Base-by-base conservation (phyloP, 139 green algal species). In the Eudorina sp. region DNA sequence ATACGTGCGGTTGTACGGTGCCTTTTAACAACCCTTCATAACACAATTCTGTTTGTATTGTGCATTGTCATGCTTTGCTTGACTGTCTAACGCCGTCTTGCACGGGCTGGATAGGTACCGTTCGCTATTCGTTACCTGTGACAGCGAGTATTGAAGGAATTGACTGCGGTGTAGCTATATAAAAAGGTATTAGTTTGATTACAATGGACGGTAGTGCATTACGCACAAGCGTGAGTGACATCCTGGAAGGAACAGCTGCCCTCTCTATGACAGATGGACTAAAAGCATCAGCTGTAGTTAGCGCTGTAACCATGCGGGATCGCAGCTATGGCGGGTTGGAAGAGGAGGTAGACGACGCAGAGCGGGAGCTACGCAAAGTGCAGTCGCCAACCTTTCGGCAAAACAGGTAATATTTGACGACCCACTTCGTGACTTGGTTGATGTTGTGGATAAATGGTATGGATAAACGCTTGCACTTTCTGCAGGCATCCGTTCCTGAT, bases 401-500 rank as follows among this genome's bases (percentile, higher is more conserved):
- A 53, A 84, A 84, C 53, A 84, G 77, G 77, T 84, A 23, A 34
- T 68, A 34, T 55, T 55, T 55, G 48, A 9, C 48, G 48, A 55
- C 13, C 48, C 9, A 13, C 13, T 55, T 21, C 13, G 48, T 21
- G 9, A 55, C 9, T 55, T 55, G 48, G 11, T 55, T 55, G 11
- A 13, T 55, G 48, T 55, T 66, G 55, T 66, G 7, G 7, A 5
- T 5, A 66, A 66, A 66, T 25, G 29, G 7, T 66, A 66, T 23
- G 55, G 55, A 66, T 66, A 11, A 66, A 7, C 55, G 29, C 29
- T 66, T 66, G 55, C 23, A 11, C 55, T 66, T 36, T 55, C 2
- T 68, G 48, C 58, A 84, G 88, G 81, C 88, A 92, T 29, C 87
- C 89, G 0, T 95, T 95, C 77, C 70, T 95, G 5, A 95, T 95